Percentiles rank a stretch among this genome's conserved stretches.
phyloP scores from a whole-genome alignment of 352 stramenopile genomes.

The Globisporangium okanoganense region DNA sequence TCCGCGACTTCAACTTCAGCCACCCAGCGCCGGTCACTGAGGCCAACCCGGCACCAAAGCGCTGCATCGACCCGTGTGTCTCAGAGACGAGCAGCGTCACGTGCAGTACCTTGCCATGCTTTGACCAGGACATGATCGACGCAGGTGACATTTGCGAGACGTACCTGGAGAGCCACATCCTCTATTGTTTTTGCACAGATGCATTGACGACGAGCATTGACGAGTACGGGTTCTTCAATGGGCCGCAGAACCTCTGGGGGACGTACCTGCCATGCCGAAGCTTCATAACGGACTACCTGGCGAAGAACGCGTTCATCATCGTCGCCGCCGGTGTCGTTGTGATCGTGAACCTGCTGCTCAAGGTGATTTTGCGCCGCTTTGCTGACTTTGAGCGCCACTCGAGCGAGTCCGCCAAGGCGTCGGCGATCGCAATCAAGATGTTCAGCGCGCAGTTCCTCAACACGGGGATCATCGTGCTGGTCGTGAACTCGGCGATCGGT shows the following conservation, averaged over 20 bases:
- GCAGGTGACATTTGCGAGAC: slow-evolving; percentile 44
- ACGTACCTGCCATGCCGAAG: slow-evolving; percentile 46
- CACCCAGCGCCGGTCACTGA: slow-evolving; percentile 4
- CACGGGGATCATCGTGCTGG: slow-evolving; percentile 75
- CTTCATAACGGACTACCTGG: slow-evolving; percentile 68
- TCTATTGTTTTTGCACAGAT: slow-evolving; percentile 72
- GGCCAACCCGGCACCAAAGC: slow-evolving; percentile 17
- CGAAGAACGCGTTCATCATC: slow-evolving; percentile 66
- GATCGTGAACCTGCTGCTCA: slow-evolving; percentile 73
- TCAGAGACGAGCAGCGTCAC: slow-evolving; percentile 41
- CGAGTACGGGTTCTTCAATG: slow-evolving; percentile 43
- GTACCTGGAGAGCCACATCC: slow-evolving; percentile 54
- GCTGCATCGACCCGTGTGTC: slow-evolving; percentile 59
- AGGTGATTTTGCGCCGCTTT: slow-evolving; percentile 62
- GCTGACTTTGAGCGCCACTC: slow-evolving; percentile 69
- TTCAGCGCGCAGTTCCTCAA: slow-evolving; percentile 81
- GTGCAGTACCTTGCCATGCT: slow-evolving; percentile 70
- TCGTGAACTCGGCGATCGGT: slow-evolving; percentile 65
- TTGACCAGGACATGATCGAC: slow-evolving; percentile 33
- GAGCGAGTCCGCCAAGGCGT: slow-evolving; percentile 79
- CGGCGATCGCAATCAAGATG: slow-evolving; percentile 72
- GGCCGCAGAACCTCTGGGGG: slow-evolving; percentile 50
- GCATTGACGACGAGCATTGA: slow-evolving; percentile 44
- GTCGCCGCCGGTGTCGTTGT: slow-evolving; percentile 63
- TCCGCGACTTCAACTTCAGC: slow-evolving; percentile 33